Evolutionary conservation across 2,329 filamentous ascomycete species (phyloP).

Genomic region (Talaromyces sp.): DNA sequence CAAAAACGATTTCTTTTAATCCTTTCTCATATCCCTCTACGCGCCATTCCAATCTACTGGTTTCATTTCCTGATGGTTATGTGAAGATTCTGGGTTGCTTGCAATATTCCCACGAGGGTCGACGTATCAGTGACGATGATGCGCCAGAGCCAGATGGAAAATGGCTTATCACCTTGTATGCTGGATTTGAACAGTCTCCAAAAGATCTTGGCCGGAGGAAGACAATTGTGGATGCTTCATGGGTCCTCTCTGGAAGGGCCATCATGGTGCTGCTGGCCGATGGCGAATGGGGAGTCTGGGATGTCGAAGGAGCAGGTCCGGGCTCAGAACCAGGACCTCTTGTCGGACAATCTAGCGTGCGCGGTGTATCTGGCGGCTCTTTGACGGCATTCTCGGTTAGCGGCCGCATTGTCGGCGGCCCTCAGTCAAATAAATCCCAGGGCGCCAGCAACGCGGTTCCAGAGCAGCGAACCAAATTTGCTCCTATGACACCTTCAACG

Average conservation of each 20-base stretch:
- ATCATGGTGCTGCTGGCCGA: slow-evolving; percentile 43
- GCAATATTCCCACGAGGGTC: slow-evolving; percentile 26
- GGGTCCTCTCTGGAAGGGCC: slow-evolving; percentile 42
- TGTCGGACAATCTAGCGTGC: slow-evolving; percentile 32
- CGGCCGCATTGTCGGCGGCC: slow-evolving; percentile 32
- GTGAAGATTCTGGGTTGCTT: slow-evolving; percentile 57
- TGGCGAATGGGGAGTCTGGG: slow-evolving; percentile 48
- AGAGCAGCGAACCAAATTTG: slow-evolving; percentile 35
- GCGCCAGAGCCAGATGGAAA: slow-evolving; percentile 32
- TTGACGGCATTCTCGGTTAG: slow-evolving; percentile 39
- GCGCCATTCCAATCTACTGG: slow-evolving; percentile 52
- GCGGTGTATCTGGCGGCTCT: slow-evolving; percentile 37
- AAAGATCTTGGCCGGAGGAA: slow-evolving; percentile 33
- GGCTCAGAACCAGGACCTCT: slow-evolving; percentile 35
- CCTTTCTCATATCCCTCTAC: slow-evolving; percentile 48
- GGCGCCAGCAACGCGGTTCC: slow-evolving; percentile 11
- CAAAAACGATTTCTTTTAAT: slow-evolving; percentile 51
- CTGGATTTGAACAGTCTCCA: slow-evolving; percentile 33
- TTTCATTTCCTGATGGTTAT: slow-evolving; percentile 51
- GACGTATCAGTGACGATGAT: slow-evolving; percentile 25
- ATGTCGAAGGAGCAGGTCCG: slow-evolving; percentile 43
- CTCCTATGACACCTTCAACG: slow-evolving; percentile 46
- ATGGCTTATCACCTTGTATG: slow-evolving; percentile 42
- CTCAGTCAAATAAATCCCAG: slow-evolving; percentile 20
- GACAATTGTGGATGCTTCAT: slow-evolving; percentile 41